Percentiles rank a stretch among this genome's conserved stretches.
These are phyloP conservation scores for Chytriomyces sp. DNA, from an alignment of 192 early-diverging fungal species.

Conservation along the genomic window DNA sequence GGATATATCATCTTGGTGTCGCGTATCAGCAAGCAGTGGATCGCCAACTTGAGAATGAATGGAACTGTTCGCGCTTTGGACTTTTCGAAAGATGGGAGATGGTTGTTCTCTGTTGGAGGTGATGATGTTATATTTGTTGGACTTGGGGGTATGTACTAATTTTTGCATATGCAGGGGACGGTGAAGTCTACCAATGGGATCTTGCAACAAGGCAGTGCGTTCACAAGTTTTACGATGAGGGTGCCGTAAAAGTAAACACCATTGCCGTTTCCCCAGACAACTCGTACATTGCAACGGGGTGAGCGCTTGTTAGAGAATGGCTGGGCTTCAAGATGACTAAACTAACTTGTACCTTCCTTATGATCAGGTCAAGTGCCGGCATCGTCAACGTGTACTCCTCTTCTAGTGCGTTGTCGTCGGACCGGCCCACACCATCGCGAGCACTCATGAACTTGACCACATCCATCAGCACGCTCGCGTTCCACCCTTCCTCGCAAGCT, in stretches of 20 bases:
- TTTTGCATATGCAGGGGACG: slow-evolving; percentile 68
- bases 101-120: slow-evolving; percentile 75
- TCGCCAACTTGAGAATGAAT: slow-evolving; percentile 90
- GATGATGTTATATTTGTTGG: not conserved
- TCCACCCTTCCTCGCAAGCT: slow-evolving; percentile 87
- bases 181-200: slow-evolving; percentile 91
- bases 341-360: slow-evolving; percentile 2
- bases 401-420: slow-evolving; percentile 48
- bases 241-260: slow-evolving; percentile 72
- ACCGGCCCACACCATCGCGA: slow-evolving; percentile 69
- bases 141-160: slow-evolving; percentile 3
- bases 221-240: slow-evolving; percentile 80
- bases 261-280: slow-evolving; percentile 72
- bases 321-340: too few relatives aligned
- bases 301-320: too few relatives aligned
- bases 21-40: slow-evolving; percentile 82
- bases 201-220: slow-evolving; percentile 71
- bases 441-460: slow-evolving; percentile 87
- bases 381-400: slow-evolving; percentile 86
- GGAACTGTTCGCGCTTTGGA: slow-evolving; percentile 67
- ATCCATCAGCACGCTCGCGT: slow-evolving; percentile 66
- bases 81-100: slow-evolving; percentile 80
- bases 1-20: slow-evolving; percentile 84
- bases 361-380: slow-evolving; percentile 67
- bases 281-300: slow-evolving; percentile 85